Conservation (phyloP, 2,329 filamentous ascomycete species). For the Alternaria viburni region DNA sequence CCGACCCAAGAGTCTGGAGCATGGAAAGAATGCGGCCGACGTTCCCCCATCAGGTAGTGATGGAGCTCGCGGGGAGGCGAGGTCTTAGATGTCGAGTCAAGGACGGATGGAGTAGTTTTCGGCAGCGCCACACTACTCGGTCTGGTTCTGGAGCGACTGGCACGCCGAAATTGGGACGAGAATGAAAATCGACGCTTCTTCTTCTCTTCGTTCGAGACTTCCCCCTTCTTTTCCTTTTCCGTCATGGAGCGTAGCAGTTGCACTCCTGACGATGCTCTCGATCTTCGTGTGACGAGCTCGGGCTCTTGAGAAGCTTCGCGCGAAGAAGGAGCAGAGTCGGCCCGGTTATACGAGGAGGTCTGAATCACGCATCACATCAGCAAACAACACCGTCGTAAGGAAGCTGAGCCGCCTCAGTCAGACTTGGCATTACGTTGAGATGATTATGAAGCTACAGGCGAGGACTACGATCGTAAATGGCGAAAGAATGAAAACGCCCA, state of each 20-base stretch:
- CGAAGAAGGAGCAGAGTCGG: slow-evolving; percentile 36
- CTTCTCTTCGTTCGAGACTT: slow-evolving; percentile 28
- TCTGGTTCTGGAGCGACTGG: slow-evolving; percentile 39
- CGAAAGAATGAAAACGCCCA: slow-evolving; percentile 32
- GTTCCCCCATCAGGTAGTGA: slow-evolving; percentile 14
- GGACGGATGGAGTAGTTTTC: slow-evolving; percentile 13
- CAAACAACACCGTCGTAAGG: slow-evolving; percentile 27
- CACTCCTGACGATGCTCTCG: slow-evolving; percentile 18
- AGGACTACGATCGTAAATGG: slow-evolving; percentile 21
- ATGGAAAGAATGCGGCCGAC: slow-evolving; percentile 39
- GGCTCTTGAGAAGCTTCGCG: slow-evolving; percentile 42
- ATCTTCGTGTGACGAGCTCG: slow-evolving; percentile 27
- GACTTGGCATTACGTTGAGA: slow-evolving; percentile 34
- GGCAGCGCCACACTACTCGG: slow-evolving; percentile 39
- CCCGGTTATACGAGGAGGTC: slow-evolving; percentile 24
- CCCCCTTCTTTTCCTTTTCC: slow-evolving; percentile 16
- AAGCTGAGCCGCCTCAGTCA: neutral
- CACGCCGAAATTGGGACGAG: slow-evolving; percentile 43
- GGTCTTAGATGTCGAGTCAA: slow-evolving; percentile 21
- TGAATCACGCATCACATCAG: slow-evolving; percentile 49
- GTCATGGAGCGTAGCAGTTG: slow-evolving; percentile 10
- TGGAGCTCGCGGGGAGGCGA: slow-evolving; percentile 35
- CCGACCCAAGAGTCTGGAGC: slow-evolving; percentile 38
- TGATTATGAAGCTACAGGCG: slow-evolving; percentile 36
- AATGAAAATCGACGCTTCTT: slow-evolving; percentile 41